phyloP scores from a whole-genome alignment of 768 basidiomycete species.

The Saitozyma sp. region DNA sequence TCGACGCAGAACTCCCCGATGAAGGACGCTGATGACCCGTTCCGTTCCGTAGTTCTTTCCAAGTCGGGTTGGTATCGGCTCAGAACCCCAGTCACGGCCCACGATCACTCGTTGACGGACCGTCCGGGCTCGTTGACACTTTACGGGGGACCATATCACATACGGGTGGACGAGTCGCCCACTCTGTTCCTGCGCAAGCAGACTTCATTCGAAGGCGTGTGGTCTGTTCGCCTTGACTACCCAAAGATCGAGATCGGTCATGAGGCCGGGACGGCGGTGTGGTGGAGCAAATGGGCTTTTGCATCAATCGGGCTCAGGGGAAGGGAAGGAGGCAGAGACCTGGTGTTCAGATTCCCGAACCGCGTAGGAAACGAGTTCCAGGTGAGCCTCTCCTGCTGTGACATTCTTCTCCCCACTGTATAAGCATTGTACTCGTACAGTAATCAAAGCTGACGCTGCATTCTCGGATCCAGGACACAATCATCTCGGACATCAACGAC shows the following conservation, averaged over 20 bases:
- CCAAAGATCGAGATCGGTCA: conserved; percentile 5
- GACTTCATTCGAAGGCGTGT: conserved; percentile 16
- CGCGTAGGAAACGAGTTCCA: no score
- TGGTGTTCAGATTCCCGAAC: conserved; percentile 6
- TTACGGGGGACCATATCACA: conserved; percentile 15
- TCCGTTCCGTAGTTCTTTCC: no score
- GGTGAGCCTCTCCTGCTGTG: no score
- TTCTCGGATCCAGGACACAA: neutral
- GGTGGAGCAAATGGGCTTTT: conserved; percentile 19
- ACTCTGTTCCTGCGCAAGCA: conserved; percentile 24
- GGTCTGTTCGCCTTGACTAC: conserved; percentile 10
- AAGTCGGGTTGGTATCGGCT: conserved; percentile 25
- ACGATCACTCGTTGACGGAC: conserved; percentile 9
- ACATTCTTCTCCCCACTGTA: neutral
- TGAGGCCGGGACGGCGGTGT: conserved; percentile 23
- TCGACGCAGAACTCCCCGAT: no score
- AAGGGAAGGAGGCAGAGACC: no score
- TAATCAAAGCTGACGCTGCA: no score
- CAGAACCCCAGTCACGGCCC: conserved; percentile 18
- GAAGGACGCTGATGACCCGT: neutral
- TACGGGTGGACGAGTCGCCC: conserved; percentile 17
- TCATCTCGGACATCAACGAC: neutral
- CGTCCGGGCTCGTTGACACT: conserved; percentile 18
- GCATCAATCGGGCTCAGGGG: conserved; percentile 19
- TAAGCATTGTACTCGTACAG: neutral